Percentiles rank a stretch among this genome's conserved stretches.
phyloP scores from a whole-genome alignment of 1,139 yeast genomes.

The Sugiyamaella novakii region DNA sequence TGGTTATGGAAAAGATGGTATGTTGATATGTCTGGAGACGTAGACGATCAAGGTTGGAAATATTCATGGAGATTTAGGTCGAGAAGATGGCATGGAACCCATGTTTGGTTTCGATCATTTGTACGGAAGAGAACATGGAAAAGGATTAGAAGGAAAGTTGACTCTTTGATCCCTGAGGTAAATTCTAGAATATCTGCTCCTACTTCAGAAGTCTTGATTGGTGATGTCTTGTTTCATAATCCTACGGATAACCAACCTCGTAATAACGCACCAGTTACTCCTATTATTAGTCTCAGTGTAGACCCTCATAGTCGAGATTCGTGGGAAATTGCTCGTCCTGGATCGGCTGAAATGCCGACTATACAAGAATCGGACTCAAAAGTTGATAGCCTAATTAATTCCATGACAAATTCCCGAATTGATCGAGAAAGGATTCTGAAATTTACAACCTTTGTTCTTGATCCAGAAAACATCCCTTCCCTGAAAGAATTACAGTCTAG shows the following conservation, averaged over 20 bases:
- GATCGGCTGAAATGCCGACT: constrained; percentile 9
- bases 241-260: background rate
- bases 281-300: constrained; percentile 8
- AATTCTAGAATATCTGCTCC: background rate
- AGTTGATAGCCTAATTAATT: constrained; percentile 15
- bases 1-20: constrained; percentile 80
- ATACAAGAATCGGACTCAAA: constrained; percentile 11
- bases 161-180: background rate
- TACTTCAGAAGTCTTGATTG: background rate
- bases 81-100: constrained; percentile 45
- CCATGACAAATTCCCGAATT: constrained; percentile 24
- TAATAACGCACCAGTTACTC: background rate
- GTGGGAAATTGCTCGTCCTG: background rate
- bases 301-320: background rate
- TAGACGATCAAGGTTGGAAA: constrained; percentile 80
- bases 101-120: constrained; percentile 45
- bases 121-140: constrained; percentile 48
- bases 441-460: constrained; percentile 19
- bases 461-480: constrained; percentile 6
- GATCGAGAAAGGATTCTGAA: constrained; percentile 31
- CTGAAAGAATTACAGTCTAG: constrained; percentile 8
- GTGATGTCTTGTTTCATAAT: background rate
- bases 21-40: constrained; percentile 67
- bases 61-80: constrained; percentile 51
- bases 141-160: constrained; percentile 38